Base-by-base conservation (phyloP, 768 basidiomycete genomes). In the Boletus vermiculosoides region DNA sequence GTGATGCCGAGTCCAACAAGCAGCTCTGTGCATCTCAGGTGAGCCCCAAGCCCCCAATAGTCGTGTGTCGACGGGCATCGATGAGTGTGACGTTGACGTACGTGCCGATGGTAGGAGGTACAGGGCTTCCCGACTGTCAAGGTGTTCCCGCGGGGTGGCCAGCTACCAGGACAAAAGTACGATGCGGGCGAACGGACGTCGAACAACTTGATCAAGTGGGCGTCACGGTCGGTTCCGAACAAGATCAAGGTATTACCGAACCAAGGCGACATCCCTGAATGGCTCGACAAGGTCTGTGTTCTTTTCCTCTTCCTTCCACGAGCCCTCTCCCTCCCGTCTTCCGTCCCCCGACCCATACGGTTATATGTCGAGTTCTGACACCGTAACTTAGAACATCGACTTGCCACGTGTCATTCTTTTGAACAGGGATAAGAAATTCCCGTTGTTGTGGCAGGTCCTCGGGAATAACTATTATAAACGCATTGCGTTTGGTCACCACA, bases 101-200 rank as follows among this genome's bases (percentile, higher is more conserved):
- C 48, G 39, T 42, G 12, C 13, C n/a, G 7, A 20, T 5, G 33
- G 13, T 60, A 86, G 82, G 85, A 85, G 15, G 83, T 97, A 22
- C 79, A 94, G 73, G 94, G 94, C 3, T 98, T 94, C 81, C 94
- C 94, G 3, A 97, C 94, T 3, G 78, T 98, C 71, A 98, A 98
- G 77, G 85, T 87, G 2, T 98, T 88, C 76, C 92, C 94, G 12
- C 81, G 88, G 41, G 94, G 94, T 9, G 78, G 76, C 10, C 77
- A 83, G 52, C 68, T 83, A 3, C 77, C 81, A 1, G 79, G 90
- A 1, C 79, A 88, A 59, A 74, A 79, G 20, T 96, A 88, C 67
- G 83, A 91, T 0, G 75, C 76, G 13, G 77, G 78, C 20, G 87
- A 93, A 60, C 83, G 94, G 45, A 88, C 86, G 47, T 83, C 87